These are phyloP conservation scores for Avena eriantha DNA, from an alignment of 176 grass and related monocot species.

Conservation along the genomic window DNA sequence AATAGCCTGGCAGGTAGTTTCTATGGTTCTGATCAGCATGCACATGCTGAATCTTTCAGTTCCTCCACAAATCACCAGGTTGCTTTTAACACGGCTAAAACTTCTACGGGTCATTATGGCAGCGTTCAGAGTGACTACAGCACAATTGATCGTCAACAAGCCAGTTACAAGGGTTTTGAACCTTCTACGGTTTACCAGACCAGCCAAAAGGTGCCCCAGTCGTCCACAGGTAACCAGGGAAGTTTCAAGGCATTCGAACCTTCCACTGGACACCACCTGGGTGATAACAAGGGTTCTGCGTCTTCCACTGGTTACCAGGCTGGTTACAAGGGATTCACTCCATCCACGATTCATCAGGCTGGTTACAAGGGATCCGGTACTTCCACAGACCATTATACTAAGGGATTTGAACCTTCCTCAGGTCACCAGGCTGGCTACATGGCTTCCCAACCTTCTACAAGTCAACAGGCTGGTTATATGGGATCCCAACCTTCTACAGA, in stretches of 20 bases:
- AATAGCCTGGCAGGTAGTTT: constrained; percentile 52
- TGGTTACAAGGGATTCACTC: constrained; percentile 40
- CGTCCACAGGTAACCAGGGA: constrained; percentile 32
- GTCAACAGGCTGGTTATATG: constrained; percentile 18
- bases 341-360: constrained; percentile 28
- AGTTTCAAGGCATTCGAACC: constrained; percentile 40
- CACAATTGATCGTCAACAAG: constrained; percentile 37
- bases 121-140: constrained; percentile 47
- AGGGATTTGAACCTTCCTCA: constrained; percentile 43
- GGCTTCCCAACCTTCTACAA: constrained; percentile 35
- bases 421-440: constrained; percentile 51
- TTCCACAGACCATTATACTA: constrained; percentile 25
- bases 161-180: constrained; percentile 45
- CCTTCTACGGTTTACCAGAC: constrained; percentile 41
- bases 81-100: constrained; percentile 44
- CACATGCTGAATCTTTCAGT: constrained; percentile 17
- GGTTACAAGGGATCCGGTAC: constrained; percentile 33
- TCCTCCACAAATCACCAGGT: constrained; percentile 38
- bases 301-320: constrained; percentile 38
- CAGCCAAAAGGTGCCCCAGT: constrained; percentile 48
- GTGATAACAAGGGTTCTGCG: constrained; percentile 43
- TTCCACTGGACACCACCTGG: constrained; percentile 24
- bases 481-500: constrained; percentile 39
- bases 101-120: constrained; percentile 32
- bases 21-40: constrained; percentile 45